phyloP scores from a whole-genome alignment of 208 protist genomes.

The Trichomonas vaginalis region DNA sequence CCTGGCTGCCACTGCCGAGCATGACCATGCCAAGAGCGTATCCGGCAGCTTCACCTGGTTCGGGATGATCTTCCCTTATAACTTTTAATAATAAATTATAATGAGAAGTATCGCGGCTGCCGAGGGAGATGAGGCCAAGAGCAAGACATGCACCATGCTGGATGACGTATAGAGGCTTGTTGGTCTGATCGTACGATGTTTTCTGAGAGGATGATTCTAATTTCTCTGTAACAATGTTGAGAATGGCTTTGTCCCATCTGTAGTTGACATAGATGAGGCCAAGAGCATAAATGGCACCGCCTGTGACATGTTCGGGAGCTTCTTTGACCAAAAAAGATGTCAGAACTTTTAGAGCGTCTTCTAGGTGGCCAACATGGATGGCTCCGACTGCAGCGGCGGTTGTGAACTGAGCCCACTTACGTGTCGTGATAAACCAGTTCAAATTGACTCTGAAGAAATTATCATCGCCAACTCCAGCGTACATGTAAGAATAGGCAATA shows the following conservation, averaged over 20 bases:
- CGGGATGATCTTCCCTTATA: not conserved
- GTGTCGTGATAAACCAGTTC: not conserved
- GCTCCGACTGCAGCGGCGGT: not conserved
- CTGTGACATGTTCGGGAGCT: not conserved
- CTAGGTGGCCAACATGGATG: not conserved
- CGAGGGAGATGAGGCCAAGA: not conserved
- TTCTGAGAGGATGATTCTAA: conserved; percentile 56
- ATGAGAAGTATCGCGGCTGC: not conserved
- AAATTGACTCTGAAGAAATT: not conserved
- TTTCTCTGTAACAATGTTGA: not conserved
- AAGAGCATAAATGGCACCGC: not conserved
- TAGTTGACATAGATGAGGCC: not conserved
- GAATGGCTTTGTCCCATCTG: not conserved
- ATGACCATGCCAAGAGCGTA: not conserved
- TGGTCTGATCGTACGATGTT: not conserved
- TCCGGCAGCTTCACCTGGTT: not conserved
- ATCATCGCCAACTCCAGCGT: not conserved
- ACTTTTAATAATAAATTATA: not conserved
- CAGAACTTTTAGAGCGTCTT: not conserved
- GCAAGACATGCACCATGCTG: not conserved
- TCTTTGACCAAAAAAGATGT: not conserved
- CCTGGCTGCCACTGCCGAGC: not conserved
- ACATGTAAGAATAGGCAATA: not conserved
- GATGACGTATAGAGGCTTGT: not conserved
- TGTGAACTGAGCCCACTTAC: not conserved